Base-by-base conservation (phyloP, 805 yeast species). In the Sporopachydermia quercuum region DNA sequence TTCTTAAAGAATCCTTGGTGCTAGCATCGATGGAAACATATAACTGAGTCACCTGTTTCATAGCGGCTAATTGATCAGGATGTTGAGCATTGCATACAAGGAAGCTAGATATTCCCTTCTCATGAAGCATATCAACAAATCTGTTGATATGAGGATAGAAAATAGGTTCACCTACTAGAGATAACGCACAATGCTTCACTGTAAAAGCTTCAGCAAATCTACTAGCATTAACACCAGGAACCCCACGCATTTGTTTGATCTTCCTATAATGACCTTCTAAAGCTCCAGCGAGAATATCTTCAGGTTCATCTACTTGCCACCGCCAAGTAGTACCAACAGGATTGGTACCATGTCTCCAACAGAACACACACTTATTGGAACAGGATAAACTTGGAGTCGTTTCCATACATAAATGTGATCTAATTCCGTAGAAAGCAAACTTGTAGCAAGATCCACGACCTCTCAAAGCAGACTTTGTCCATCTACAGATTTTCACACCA, bases 281-380 rank as follows among this genome's bases (percentile, higher is more conserved):
- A 0, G 96, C 96, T 18, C 95, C 95, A 37, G 81, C 74, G 41
- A 86, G 55, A 39, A 86, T 83, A 44, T 66, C 76, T 48, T 83
- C 87, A 0, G 96, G 96, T 15, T 79, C 77, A 57, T 86, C 96
- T 11, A 85, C 82, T 51, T 85, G 89, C 96, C 96, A 86, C 51
- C 96, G 66, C 96, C 96, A 86, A 44, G 79, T 78, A 18, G 94
- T 86, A 14, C 95, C 95, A 2, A 87, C 96, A 0, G 96, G 96
- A 53, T 86, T 87, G 2, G 96, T 86, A 38, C 96, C 96, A 58
- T 86, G 96, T 56, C 96, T 72, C 96, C 96, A 86, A 61, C 96
- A 86, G 54, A 86, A 86, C 3, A 87, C 96, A 68, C 96, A 86
- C 56, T 86, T 86, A 55, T 86, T 86, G 3, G 96, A 84, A 58